These are phyloP conservation scores for Pseudogymnoascus sp. DNA, from an alignment of 2,329 filamentous ascomycete genomes.

Conservation along the genomic window DNA sequence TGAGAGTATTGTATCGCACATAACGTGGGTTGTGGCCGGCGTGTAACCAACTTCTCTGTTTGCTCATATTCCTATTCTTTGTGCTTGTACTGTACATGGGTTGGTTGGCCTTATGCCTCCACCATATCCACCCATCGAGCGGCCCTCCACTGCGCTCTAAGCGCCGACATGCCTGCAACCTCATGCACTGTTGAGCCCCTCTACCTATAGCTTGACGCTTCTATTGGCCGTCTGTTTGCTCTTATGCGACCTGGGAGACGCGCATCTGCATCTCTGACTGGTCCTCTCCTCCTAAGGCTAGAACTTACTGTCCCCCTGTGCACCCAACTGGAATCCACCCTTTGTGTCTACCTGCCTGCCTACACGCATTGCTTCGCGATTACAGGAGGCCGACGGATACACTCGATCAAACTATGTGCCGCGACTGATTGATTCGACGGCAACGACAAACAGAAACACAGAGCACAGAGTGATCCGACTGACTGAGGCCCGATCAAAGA, in stretches of 20 bases:
- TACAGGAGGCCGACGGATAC: slow-evolving; percentile 3
- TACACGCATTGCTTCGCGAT: neutral
- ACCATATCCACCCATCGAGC: neutral
- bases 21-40: neutral
- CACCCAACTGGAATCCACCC: slow-evolving; percentile 4
- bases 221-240: slow-evolving; percentile 9
- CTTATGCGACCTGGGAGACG: slow-evolving; percentile 17
- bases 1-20: neutral
- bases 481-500: slow-evolving; percentile 1
- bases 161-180: slow-evolving; percentile 12
- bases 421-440: neutral
- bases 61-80: neutral
- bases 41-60: neutral
- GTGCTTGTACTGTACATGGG: neutral
- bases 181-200: slow-evolving; percentile 12
- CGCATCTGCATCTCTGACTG: slow-evolving; percentile 21
- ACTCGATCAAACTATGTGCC: neutral
- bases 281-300: slow-evolving; percentile 12
- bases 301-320: neutral
- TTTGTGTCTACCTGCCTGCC: neutral
- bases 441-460: neutral
- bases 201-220: neutral
- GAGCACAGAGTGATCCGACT: neutral
- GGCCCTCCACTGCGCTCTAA: slow-evolving; percentile 5
- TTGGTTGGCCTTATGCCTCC: neutral